phyloP scores from a whole-genome alignment of 345 rosid genomes.

The Lumnitzera racemosa region DNA sequence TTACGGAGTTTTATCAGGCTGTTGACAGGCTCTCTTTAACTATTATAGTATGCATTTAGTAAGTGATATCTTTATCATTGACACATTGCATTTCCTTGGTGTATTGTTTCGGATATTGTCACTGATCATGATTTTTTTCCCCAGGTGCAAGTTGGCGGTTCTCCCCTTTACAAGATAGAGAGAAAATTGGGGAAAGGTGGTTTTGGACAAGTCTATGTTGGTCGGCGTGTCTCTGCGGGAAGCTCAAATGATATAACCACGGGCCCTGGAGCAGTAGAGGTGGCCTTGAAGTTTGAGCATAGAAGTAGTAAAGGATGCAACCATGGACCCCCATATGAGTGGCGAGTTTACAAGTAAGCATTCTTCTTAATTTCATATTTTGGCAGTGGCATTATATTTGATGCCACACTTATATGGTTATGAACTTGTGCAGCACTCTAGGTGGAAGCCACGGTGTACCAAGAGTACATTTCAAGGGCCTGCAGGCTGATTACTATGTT shows the following conservation, averaged over 20 bases:
- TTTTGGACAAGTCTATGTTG: conserved; percentile 73
- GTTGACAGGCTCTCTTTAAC: too few species aligned
- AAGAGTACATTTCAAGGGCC: conserved; percentile 43
- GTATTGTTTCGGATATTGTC: neutral
- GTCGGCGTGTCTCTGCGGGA: conserved; percentile 40
- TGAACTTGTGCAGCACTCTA: conserved; percentile 18
- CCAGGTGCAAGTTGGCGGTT: conserved; percentile 55
- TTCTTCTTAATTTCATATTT: conserved; percentile 2
- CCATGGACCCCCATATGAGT: conserved; percentile 60
- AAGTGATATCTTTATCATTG: too few species aligned
- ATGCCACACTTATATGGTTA: conserved; percentile 1
- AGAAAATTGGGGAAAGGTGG: conserved; percentile 71
- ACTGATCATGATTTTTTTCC: neutral
- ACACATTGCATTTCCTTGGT: too few species aligned
- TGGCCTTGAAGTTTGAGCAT: conserved; percentile 64
- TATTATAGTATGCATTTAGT: too few species aligned
- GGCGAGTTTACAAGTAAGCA: conserved; percentile 59
- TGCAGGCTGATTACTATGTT: conserved; percentile 51
- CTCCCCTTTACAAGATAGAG: conserved; percentile 47
- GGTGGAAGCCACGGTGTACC: conserved; percentile 50
- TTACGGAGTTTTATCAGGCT: too few species aligned
- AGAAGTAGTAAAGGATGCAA: conserved; percentile 58
- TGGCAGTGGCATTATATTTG: conserved; percentile 9
- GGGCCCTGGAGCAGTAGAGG: conserved; percentile 42
- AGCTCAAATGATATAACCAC: conserved; percentile 19